Conservation (phyloP, 371 early-diverging fungal genomes). For the Capillidium rhysosporum region DNA sequence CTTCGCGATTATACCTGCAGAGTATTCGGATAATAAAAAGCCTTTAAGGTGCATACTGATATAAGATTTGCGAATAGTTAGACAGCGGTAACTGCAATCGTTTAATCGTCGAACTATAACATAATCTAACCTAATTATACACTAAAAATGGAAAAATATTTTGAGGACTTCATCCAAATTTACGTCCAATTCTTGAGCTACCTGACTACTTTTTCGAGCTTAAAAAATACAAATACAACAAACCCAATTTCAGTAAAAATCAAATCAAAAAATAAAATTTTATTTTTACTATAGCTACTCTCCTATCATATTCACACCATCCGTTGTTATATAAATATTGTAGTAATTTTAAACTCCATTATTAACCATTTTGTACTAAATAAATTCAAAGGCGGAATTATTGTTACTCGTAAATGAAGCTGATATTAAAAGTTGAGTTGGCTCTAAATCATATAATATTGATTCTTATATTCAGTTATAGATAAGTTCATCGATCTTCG, state of each 20-base stretch:
- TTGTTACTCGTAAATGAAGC: constrained; percentile 76
- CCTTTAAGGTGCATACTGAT: constrained; percentile 61
- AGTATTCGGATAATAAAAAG: constrained; percentile 51
- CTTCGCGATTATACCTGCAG: constrained; percentile 79
- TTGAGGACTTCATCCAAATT: constrained; percentile 38
- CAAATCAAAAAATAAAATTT: constrained; percentile 9
- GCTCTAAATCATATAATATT: not conserved
- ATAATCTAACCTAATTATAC: constrained; percentile 36
- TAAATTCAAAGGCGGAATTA: constrained; percentile 55
- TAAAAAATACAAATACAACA: constrained; percentile 99
- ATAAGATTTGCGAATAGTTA: constrained; percentile 87
- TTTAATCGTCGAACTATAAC: constrained; percentile 56
- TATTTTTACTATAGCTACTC: constrained; percentile 58
- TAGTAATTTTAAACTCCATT: constrained; percentile 35
- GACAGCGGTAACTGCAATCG: constrained; percentile 35
- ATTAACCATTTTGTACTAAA: not conserved
- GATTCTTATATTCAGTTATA: not conserved
- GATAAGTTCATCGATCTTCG: not conserved
- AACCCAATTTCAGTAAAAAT: constrained; percentile 40
- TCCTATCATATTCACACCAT: constrained; percentile 31
- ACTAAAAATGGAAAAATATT: constrained; percentile 31
- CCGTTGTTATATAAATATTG: constrained; percentile 56
- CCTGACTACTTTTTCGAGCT: constrained; percentile 86
- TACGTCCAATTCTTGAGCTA: constrained; percentile 62
- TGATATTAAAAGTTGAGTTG: constrained; percentile 19